These are phyloP conservation scores for Pleoardoris graminearum DNA, from an alignment of 2,329 filamentous ascomycete genomes.

Conservation along the genomic window DNA sequence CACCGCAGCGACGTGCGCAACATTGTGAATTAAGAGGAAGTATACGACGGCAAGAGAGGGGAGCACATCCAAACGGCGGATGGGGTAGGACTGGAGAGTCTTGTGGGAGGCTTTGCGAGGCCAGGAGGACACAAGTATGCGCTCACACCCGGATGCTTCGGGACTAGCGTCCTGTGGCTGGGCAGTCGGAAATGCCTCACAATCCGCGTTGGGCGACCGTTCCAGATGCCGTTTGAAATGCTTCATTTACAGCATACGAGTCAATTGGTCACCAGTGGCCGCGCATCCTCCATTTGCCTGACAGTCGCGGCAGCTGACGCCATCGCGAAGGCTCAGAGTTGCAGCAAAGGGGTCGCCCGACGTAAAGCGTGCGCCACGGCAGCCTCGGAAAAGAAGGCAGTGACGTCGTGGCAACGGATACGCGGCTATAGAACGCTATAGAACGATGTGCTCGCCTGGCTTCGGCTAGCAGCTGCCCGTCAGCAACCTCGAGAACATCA, in stretches of 20 bases:
- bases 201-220: conserved; percentile 10
- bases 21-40: conserved; percentile 58
- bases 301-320: too few relatives aligned
- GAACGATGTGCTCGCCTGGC: not conserved
- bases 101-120: conserved; percentile 21
- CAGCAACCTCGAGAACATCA: too few relatives aligned
- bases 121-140: conserved; percentile 21
- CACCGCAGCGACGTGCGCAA: conserved; percentile 70
- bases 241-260: not conserved
- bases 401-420: conserved; percentile 6
- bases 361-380: conserved; percentile 2
- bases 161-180: conserved; percentile 21
- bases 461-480: too few relatives aligned
- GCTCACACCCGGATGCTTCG: conserved; percentile 21
- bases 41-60: conserved; percentile 22
- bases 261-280: not conserved
- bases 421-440: conserved; percentile 4
- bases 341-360: not conserved
- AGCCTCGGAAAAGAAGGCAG: not conserved
- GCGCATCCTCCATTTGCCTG: not conserved
- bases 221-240: not conserved
- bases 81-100: conserved; percentile 24
- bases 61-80: conserved; percentile 38
- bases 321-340: not conserved
- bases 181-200: conserved; percentile 30